A percentile compares a stretch with the other conserved stretches of the same genome.
phyloP scores from a whole-genome alignment of 805 yeast genomes.

The Jamesozyma gamospora region DNA sequence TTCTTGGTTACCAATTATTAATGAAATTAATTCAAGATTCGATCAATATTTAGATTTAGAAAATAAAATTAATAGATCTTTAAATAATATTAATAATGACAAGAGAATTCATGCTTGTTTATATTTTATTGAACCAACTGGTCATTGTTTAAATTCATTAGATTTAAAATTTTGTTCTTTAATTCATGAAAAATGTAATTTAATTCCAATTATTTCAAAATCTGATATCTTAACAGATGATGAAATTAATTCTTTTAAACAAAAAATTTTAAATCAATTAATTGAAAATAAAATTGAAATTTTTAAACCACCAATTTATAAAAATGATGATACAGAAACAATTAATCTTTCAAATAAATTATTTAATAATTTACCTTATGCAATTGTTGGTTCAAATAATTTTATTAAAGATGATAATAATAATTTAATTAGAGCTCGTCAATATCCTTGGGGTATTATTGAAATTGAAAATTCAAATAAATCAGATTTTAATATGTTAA shows the following conservation, averaged over 20 bases:
- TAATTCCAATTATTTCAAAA: slow-evolving; percentile 91
- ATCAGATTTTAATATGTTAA: slow-evolving; percentile 80
- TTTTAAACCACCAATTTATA: slow-evolving; percentile 70
- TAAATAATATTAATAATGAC: slow-evolving; percentile 41
- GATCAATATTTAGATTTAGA: slow-evolving; percentile 86
- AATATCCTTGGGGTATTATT: slow-evolving; percentile 94
- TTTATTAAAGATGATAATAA: slow-evolving; percentile 74
- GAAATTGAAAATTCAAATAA: slow-evolving; percentile 93
- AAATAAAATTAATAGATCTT: slow-evolving; percentile 65
- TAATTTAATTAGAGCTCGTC: slow-evolving; percentile 76
- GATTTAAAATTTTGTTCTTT: slow-evolving; percentile 83
- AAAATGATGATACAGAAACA: slow-evolving; percentile 80
- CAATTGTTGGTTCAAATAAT: slow-evolving; percentile 82
- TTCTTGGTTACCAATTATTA: slow-evolving; percentile 84
- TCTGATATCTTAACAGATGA: slow-evolving; percentile 86
- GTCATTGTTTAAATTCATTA: slow-evolving; percentile 80
- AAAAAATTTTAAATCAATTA: slow-evolving; percentile 68
- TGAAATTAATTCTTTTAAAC: slow-evolving; percentile 69
- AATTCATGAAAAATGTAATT: slow-evolving; percentile 82
- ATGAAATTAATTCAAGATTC: slow-evolving; percentile 77
- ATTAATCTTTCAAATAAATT: slow-evolving; percentile 54
- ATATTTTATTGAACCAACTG: slow-evolving; percentile 95
- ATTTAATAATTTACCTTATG: slow-evolving; percentile 73
- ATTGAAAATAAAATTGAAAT: slow-evolving; percentile 59
- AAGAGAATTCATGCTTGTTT: slow-evolving; percentile 86